These are phyloP conservation scores for Papiliotrema terrestris DNA, from an alignment of 1,284 basidiomycete genomes.

Conservation along the genomic window DNA sequence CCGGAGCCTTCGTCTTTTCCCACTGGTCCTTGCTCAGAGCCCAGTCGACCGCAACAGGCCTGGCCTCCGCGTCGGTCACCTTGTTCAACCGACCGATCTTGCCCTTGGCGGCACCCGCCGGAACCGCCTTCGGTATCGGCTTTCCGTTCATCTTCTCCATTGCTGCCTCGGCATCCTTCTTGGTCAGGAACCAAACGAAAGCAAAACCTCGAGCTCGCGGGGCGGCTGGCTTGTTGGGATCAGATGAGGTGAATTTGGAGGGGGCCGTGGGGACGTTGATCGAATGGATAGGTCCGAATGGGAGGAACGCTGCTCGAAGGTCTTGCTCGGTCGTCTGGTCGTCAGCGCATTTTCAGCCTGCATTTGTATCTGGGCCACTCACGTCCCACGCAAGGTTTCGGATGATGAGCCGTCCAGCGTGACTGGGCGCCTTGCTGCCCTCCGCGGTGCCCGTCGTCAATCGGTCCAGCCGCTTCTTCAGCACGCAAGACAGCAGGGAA, in stretches of 20 bases:
- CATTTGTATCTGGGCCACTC: constrained; percentile 13
- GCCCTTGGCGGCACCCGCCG: constrained; percentile 41
- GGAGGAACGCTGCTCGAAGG: constrained; percentile 80
- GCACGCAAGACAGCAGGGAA: constrained; percentile 73
- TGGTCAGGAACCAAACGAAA: constrained; percentile 90
- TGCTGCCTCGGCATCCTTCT: constrained; percentile 79
- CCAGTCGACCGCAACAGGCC: constrained; percentile 93
- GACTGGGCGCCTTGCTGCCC: constrained; percentile 44
- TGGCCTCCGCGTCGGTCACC: constrained; percentile 53
- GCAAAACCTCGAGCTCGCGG: constrained; percentile 78
- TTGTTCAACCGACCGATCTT: constrained; percentile 34
- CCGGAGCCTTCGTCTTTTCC: constrained; percentile 61
- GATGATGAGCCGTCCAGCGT: constrained; percentile 81
- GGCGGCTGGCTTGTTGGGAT: constrained; percentile 40
- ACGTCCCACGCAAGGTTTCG: constrained; percentile 78
- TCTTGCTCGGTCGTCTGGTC: constrained; percentile 74
- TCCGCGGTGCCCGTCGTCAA: constrained; percentile 52
- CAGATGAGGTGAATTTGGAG: constrained; percentile 48
- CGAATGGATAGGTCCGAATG: constrained; percentile 81
- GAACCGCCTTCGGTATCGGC: constrained; percentile 51
- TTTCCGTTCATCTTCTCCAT: constrained; percentile 80
- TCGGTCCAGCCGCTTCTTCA: constrained; percentile 82
- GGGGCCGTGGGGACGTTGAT: constrained; percentile 68
- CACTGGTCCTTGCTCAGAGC: constrained; percentile 90
- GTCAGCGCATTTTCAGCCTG: constrained; percentile 2